Conservation (phyloP, 768 basidiomycete species). For the Baorangia bicolor region DNA sequence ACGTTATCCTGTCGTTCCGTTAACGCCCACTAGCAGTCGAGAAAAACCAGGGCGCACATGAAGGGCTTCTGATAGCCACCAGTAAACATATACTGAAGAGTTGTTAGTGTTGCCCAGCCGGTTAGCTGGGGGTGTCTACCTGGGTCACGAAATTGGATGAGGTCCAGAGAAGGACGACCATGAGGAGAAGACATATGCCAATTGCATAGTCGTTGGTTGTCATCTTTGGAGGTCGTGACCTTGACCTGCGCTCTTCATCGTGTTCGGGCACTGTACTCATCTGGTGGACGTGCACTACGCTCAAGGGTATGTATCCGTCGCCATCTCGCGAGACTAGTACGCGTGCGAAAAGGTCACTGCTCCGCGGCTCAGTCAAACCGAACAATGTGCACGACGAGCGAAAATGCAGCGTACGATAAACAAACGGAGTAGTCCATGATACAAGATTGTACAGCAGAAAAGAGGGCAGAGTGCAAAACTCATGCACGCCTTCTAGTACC, state of each 20-base stretch:
- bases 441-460: conserved; percentile 1
- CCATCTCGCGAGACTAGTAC: background rate
- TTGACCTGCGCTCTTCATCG: conserved; percentile 15
- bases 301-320: background rate
- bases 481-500: conserved; percentile 29
- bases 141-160: conserved; percentile 84
- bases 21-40: background rate
- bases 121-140: conserved; percentile 36
- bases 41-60: conserved; percentile 47
- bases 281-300: background rate
- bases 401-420: background rate
- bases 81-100: conserved; percentile 46
- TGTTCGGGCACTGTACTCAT: conserved; percentile 20
- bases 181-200: conserved; percentile 67
- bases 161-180: conserved; percentile 89
- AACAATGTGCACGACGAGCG: background rate
- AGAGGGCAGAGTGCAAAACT: background rate
- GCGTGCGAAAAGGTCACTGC: conserved; percentile 11
- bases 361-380: too few species aligned
- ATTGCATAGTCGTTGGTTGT: conserved; percentile 41
- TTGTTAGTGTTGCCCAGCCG: conserved; percentile 4
- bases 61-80: conserved; percentile 88
- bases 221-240: background rate
- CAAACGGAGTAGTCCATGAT: background rate
- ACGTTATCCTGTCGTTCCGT: conserved; percentile 64